Percentiles rank a stretch among this genome's conserved stretches.
Evolutionary conservation across 2,329 filamentous ascomycete species (phyloP).

Genomic region (Cyphellophora attinorum): DNA sequence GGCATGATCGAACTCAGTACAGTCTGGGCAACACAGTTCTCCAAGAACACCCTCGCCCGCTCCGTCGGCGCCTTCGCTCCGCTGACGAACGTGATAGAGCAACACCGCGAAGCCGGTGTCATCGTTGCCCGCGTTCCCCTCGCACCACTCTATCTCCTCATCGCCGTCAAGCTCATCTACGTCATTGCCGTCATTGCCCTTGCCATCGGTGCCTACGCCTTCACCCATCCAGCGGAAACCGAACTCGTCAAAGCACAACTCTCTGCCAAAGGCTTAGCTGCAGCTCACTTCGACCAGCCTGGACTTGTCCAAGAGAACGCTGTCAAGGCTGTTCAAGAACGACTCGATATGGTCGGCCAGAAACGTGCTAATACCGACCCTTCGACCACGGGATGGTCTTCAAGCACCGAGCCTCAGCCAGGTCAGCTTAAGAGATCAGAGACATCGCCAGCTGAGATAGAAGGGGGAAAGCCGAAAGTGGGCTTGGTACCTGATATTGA

Average conservation of each 20-base stretch:
- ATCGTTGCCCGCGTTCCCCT: conserved; percentile 10
- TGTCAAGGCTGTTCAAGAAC: too few relatives aligned
- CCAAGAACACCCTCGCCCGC: conserved; percentile 7
- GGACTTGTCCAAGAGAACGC: too few relatives aligned
- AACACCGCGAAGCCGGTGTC: conserved; percentile 6
- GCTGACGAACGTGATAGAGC: conserved; percentile 6
- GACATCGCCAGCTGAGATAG: too few relatives aligned
- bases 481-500: too few relatives aligned
- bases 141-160: conserved; percentile 5
- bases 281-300: conserved; percentile 5
- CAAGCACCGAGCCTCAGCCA: too few relatives aligned
- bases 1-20: too few relatives aligned
- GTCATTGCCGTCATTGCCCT: conserved; percentile 3
- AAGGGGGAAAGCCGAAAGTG: too few relatives aligned
- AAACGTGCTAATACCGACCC: too few relatives aligned
- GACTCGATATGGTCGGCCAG: too few relatives aligned
- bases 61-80: conserved; percentile 8
- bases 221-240: conserved; percentile 5
- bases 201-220: conserved; percentile 5
- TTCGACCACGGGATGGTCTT: too few relatives aligned
- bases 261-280: conserved; percentile 4
- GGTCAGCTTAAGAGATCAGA: too few relatives aligned
- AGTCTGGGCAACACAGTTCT: conserved; percentile 8
- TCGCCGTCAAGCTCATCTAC: conserved; percentile 4
- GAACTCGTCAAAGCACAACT: conserved; percentile 6